Conservation (phyloP, 140 eudicot genomes). For the Anethum foeniculum region DNA sequence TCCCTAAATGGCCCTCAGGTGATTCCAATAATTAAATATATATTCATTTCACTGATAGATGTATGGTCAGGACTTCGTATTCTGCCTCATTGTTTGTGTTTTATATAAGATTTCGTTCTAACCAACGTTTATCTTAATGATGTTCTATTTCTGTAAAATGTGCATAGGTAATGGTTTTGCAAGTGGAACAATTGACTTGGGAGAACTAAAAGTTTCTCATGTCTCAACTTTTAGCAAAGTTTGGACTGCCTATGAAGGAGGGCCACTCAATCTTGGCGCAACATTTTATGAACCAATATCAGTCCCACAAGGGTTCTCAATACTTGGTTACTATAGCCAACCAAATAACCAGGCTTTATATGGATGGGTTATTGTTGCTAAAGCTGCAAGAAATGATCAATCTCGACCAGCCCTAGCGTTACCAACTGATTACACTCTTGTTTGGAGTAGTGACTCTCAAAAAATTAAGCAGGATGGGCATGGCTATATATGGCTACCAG, state of each 20-base stretch:
- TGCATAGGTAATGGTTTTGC: conserved; percentile 42
- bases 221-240: conserved; percentile 38
- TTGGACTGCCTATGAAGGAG: conserved; percentile 49
- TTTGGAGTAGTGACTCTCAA: conserved; percentile 46
- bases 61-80: neutral
- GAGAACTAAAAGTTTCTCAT: conserved; percentile 43
- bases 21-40: neutral
- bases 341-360: conserved; percentile 40
- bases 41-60: neutral
- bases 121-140: neutral
- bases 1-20: conserved; percentile 63
- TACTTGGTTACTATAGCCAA: conserved; percentile 43
- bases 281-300: conserved; percentile 42
- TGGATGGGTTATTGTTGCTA: conserved; percentile 44
- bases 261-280: conserved; percentile 36
- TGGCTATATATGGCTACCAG: conserved; percentile 49
- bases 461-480: conserved; percentile 33
- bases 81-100: neutral
- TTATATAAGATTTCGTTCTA: neutral
- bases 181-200: conserved; percentile 49
- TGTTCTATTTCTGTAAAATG: neutral
- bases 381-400: conserved; percentile 28
- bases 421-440: conserved; percentile 46
- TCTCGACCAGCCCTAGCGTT: conserved; percentile 22
- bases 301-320: conserved; percentile 36